Evolutionary conservation across 2,329 filamentous ascomycete genomes (phyloP), one percentile per base, ranked within the genome.

Genomic region (Dryadomyces sulphureus): DNA sequence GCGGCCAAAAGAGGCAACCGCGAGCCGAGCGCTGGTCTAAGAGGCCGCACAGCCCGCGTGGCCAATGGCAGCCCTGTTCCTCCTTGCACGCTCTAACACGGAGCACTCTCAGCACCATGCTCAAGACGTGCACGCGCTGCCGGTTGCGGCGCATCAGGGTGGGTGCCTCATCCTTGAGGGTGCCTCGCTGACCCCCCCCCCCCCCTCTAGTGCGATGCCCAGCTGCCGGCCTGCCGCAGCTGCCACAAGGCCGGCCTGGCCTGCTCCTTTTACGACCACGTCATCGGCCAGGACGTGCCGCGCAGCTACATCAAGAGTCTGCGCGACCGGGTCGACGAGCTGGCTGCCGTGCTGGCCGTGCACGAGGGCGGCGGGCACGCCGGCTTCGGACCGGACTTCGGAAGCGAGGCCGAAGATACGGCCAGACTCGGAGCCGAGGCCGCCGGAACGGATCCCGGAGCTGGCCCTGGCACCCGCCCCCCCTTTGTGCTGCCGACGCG

Each of bases 281-380:
- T 45, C 22, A 24, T 45, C 17, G 24, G 36, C 21, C 21, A 45
- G 8, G 43, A 45, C 7, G 19, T 45, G 1, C 35, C 43, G 17
- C 43, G 43, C 43, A 45, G 43, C 43, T 45, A 45, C 35, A 45
- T 45, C 43, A 39, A 45, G 35, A 38, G 43, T 24, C 43, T 45
- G 22, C 35, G 35, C 7, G 43, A 45, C 43, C 35, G 43, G 7
- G 17, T 32, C 35, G 43, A 45, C 19, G 43, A 32, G 17, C 43
- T 45, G 22, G 14, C 34, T 8, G 34, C 43, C 24, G 43, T 45
- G 22, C 22, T 45, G 17, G 43, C 35, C 17, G 24, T 25, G 3
- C 24, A 45, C 19, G 35, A 38, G 35, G 35, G 22, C 6, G 24
- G 12, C 19, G 20, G 9, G 9, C 11, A 12, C 14, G n/a, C 21